Conservation (phyloP, 2,329 filamentous ascomycete genomes). For the Fusarium palustre region DNA sequence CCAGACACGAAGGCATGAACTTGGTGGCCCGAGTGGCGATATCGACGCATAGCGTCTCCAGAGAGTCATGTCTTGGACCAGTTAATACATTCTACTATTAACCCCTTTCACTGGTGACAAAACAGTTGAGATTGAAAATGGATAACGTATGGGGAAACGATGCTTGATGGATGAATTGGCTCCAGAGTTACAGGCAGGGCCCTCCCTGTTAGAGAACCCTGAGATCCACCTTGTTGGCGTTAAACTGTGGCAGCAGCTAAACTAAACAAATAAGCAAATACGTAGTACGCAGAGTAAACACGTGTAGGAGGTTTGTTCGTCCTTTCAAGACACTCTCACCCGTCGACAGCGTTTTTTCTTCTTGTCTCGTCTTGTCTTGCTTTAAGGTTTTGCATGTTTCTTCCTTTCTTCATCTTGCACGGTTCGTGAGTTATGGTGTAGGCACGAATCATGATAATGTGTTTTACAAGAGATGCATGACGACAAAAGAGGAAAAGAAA, state of each 20-base stretch:
- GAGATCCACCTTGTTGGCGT: constrained; percentile 16
- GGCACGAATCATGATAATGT: constrained; percentile 22
- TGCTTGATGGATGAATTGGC: constrained; percentile 12
- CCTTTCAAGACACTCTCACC: neutral
- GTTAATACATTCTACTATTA: neutral
- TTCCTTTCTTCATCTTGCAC: neutral
- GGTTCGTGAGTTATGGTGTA: neutral
- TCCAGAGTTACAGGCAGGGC: constrained; percentile 14
- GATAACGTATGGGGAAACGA: constrained; percentile 14
- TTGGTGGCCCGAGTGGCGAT: neutral
- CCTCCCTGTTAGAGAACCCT: constrained; percentile 24
- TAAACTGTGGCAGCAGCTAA: constrained; percentile 5
- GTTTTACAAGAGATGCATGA: constrained; percentile 21
- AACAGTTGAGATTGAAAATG: constrained; percentile 22
- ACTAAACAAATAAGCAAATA: neutral
- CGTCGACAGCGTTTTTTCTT: neutral
- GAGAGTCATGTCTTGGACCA: neutral
- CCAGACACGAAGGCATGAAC: neutral
- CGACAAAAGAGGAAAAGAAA: constrained; percentile 25
- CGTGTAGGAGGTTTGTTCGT: constrained; percentile 13
- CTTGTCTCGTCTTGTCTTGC: neutral
- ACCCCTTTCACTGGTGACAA: constrained; percentile 9
- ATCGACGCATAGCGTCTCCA: neutral
- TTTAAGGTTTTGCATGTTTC: neutral
- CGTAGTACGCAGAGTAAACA: neutral